Conservation (phyloP, 2,329 filamentous ascomycete species). For the Cytospora piceae region DNA sequence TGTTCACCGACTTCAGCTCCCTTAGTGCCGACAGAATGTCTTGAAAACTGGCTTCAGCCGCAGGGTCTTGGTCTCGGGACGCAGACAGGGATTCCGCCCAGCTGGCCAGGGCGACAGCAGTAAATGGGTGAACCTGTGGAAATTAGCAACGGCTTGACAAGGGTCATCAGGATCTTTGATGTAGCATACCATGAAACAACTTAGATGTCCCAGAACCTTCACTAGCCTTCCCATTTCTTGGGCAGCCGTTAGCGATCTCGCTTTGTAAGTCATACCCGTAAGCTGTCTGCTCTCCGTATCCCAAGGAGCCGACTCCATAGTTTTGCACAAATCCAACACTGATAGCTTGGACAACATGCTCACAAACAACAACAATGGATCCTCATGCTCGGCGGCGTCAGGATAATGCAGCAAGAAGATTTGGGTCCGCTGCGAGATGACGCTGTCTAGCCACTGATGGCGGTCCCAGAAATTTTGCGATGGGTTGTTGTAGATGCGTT, state of each 20-base stretch:
- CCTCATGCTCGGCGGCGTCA: slow-evolving; percentile 28
- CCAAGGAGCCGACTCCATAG: slow-evolving; percentile 27
- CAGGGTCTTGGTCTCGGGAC: not conserved
- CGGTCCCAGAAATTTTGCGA: slow-evolving; percentile 34
- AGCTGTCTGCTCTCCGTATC: slow-evolving; percentile 22
- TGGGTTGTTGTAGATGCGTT: slow-evolving; percentile 29
- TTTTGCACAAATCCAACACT: slow-evolving; percentile 31
- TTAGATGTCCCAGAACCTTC: slow-evolving; percentile 34
- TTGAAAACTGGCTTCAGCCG: not conserved
- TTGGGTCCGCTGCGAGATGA: slow-evolving; percentile 29
- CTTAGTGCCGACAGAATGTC: not conserved
- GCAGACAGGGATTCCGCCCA: not conserved
- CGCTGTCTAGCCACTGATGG: slow-evolving; percentile 35
- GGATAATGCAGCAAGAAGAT: slow-evolving; percentile 29
- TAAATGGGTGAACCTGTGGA: not conserved
- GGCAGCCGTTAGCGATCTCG: slow-evolving; percentile 30
- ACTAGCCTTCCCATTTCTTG: slow-evolving; percentile 32
- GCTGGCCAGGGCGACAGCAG: not conserved
- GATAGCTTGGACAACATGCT: slow-evolving; percentile 30
- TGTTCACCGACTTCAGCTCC: slow-evolving; percentile 3
- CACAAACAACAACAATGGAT: slow-evolving; percentile 37
- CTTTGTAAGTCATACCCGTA: slow-evolving; percentile 26
- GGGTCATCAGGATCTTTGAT: too few relatives aligned
- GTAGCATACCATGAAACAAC: slow-evolving; percentile 34
- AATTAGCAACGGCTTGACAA: not conserved